A percentile compares a stretch with the other conserved stretches of the same genome.
phyloP scores from a whole-genome alignment of 2,329 filamentous ascomycete species.

The Leptographium radiaticola region DNA sequence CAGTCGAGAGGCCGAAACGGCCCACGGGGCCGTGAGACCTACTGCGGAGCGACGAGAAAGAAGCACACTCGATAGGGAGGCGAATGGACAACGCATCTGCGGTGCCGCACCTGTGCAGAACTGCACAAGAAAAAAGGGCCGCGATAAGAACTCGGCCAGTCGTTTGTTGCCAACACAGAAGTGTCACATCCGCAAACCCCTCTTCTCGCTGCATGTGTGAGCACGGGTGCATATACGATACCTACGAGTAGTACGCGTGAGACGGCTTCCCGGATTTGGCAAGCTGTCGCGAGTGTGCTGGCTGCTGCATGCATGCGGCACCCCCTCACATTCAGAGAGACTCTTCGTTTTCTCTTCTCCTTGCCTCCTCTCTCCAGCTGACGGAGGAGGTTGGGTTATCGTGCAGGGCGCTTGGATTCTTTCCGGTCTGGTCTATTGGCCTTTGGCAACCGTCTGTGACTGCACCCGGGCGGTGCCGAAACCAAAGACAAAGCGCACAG shows the following conservation, averaged over 20 bases:
- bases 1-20: background rate
- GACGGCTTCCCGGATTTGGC: background rate
- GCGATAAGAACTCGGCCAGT: slow-evolving; percentile 1
- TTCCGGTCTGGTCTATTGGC: no score
- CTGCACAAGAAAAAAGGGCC: background rate
- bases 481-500: no score
- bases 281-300: background rate
- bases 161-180: slow-evolving; percentile 3
- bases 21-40: background rate
- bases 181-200: background rate
- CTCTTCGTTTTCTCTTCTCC: background rate
- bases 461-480: no score
- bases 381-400: no score
- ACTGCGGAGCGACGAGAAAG: no score
- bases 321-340: background rate
- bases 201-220: background rate
- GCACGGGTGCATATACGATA: background rate
- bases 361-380: background rate
- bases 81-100: background rate
- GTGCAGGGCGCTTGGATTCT: no score
- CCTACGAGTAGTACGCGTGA: background rate
- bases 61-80: no score
- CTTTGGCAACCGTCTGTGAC: no score
- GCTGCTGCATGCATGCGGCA: background rate
- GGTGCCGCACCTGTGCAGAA: background rate